phyloP scores from a whole-genome alignment of 129 eudicot genomes.

The Smallanthus sonchifolius region DNA sequence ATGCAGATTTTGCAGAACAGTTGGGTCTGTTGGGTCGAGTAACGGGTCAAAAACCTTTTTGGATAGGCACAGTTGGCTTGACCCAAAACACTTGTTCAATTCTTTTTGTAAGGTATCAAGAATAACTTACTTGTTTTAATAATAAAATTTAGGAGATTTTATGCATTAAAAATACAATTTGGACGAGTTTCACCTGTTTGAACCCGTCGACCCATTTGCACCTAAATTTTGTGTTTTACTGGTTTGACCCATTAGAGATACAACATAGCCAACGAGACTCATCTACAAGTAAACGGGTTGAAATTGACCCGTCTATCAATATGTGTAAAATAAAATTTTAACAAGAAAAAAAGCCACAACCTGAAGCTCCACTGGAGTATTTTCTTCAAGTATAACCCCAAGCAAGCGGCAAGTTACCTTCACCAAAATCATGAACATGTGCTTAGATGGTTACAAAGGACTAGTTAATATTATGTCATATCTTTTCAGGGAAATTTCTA shows the following conservation, averaged over 20 bases:
- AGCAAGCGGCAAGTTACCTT: conserved; percentile 91
- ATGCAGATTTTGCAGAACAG: background rate
- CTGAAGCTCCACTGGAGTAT: conserved; percentile 86
- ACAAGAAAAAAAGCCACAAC: conserved; percentile 25
- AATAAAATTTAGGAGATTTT: background rate
- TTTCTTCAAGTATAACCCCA: conserved; percentile 86
- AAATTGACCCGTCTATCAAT: background rate
- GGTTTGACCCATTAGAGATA: background rate
- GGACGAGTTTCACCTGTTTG: background rate
- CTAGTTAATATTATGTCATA: background rate
- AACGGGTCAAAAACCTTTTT: background rate
- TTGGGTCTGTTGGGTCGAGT: background rate
- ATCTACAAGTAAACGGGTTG: background rate
- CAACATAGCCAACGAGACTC: background rate
- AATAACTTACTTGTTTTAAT: background rate
- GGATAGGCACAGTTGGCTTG: background rate
- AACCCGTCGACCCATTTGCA: background rate
- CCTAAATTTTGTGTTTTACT: background rate
- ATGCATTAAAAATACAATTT: background rate
- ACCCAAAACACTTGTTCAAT: background rate
- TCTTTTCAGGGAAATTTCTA: background rate
- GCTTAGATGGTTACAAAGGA: conserved; percentile 5
- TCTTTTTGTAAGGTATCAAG: background rate
- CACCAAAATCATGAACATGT: conserved; percentile 14
- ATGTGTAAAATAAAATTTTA: background rate